phyloP scores from a whole-genome alignment of 805 yeast genomes.

The Yamadazyma sp. region DNA sequence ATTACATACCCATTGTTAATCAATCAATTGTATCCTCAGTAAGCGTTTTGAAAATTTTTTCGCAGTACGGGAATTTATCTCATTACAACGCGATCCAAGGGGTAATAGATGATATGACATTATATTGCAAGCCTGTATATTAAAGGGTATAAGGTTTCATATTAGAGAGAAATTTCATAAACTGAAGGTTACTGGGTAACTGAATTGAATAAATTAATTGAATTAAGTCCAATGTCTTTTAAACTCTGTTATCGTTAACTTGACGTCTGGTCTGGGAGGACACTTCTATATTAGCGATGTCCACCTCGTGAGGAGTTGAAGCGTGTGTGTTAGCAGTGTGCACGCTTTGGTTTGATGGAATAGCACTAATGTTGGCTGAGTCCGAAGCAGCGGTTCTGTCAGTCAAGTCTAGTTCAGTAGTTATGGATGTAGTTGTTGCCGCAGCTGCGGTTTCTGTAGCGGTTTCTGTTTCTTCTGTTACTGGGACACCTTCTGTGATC shows the following conservation, averaged over 20 bases:
- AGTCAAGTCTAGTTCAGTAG: too few relatives aligned
- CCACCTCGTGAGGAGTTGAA: constrained; percentile 1
- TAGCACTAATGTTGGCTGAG: too few relatives aligned
- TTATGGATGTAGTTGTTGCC: too few relatives aligned
- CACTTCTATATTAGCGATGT: constrained; percentile 2
- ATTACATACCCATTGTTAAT: constrained; percentile 10
- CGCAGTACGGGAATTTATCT: constrained; percentile 1
- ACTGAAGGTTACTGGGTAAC: too few relatives aligned
- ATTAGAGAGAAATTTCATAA: too few relatives aligned
- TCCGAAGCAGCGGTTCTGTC: too few relatives aligned
- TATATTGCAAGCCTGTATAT: background rate
- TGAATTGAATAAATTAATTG: too few relatives aligned
- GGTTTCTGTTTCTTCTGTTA: background rate
- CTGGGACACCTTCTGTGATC: background rate
- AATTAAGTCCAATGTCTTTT: too few relatives aligned
- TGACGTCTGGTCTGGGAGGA: constrained; percentile 6
- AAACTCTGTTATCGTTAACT: constrained; percentile 7
- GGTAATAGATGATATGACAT: background rate
- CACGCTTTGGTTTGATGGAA: constrained; percentile 8
- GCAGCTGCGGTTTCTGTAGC: background rate
- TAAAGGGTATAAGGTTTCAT: too few relatives aligned
- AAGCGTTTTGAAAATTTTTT: constrained; percentile 7
- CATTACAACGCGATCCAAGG: constrained; percentile 4
- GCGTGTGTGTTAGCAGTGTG: constrained; percentile 11
- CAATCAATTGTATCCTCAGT: background rate